Conservation (phyloP, 805 yeast species). For the Hanseniaspora hatyaiensis region DNA sequence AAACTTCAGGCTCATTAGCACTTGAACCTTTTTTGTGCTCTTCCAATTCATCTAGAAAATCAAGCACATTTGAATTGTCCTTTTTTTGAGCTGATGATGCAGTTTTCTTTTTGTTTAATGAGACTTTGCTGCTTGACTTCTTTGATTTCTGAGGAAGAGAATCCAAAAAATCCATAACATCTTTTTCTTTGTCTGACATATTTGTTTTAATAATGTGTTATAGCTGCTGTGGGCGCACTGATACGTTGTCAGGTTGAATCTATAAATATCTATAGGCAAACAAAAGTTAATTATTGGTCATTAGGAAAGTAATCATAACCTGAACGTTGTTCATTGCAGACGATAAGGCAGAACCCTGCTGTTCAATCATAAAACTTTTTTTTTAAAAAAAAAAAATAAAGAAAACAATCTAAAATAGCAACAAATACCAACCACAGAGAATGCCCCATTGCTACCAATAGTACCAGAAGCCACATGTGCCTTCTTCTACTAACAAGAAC, state of each 20-base stretch:
- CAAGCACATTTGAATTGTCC: conserved; percentile 33
- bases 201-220: too few species aligned
- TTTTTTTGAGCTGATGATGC: conserved; percentile 24
- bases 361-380: too few species aligned
- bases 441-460: too few species aligned
- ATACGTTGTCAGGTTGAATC: not conserved
- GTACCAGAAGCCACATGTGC: too few species aligned
- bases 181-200: conserved; percentile 39
- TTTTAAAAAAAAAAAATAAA: too few species aligned
- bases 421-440: too few species aligned
- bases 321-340: too few species aligned
- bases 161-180: conserved; percentile 68
- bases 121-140: conserved; percentile 22
- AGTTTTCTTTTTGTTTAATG: conserved; percentile 21
- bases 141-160: conserved; percentile 55
- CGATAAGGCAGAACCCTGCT: too few species aligned
- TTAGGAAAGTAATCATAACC: too few species aligned
- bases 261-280: too few species aligned
- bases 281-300: too few species aligned
- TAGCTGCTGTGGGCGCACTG: not conserved
- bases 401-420: too few species aligned
- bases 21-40: conserved; percentile 40
- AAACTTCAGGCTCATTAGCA: conserved; percentile 20
- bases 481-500: not conserved
- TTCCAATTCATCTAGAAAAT: conserved; percentile 54